These are phyloP conservation scores for Penicillium occitanis DNA, from an alignment of 2,329 filamentous ascomycete species.

Conservation along the genomic window DNA sequence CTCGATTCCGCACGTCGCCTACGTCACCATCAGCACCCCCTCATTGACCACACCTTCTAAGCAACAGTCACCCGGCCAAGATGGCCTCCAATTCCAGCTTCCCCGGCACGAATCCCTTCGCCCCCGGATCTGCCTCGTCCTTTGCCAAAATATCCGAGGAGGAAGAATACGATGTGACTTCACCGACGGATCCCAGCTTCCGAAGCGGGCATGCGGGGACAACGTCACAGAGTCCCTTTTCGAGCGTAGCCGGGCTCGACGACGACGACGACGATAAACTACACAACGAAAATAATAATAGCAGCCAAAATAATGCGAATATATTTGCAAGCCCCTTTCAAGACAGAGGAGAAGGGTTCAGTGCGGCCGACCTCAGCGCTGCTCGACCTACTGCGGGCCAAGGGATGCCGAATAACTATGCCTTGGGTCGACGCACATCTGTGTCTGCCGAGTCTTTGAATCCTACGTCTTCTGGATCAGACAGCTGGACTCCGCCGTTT, in stretches of 20 bases:
- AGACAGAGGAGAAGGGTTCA: slow-evolving; percentile 24
- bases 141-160: slow-evolving; percentile 73
- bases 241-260: slow-evolving; percentile 32
- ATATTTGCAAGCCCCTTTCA: slow-evolving; percentile 40
- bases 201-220: slow-evolving; percentile 40
- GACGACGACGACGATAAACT: slow-evolving; percentile 17
- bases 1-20: background rate
- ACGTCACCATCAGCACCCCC: slow-evolving; percentile 1
- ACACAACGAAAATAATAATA: slow-evolving; percentile 20
- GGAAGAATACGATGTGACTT: slow-evolving; percentile 77
- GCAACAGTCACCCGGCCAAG: slow-evolving; percentile 22
- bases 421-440: slow-evolving; percentile 87
- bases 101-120: slow-evolving; percentile 79
- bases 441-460: slow-evolving; percentile 96
- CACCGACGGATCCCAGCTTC: slow-evolving; percentile 67
- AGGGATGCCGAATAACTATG: slow-evolving; percentile 80
- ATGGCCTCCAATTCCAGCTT: slow-evolving; percentile 73
- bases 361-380: slow-evolving; percentile 25
- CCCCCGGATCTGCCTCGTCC: slow-evolving; percentile 59
- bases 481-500: slow-evolving; percentile 85
- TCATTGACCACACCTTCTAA: background rate
- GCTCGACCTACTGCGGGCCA: slow-evolving; percentile 31
- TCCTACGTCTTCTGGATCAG: slow-evolving; percentile 76
- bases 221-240: slow-evolving; percentile 46
- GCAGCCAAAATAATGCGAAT: slow-evolving; percentile 25